Percentiles rank a stretch among this genome's conserved stretches.
Conservation (phyloP, 2,329 filamentous ascomycete species). For the Pestalotiopsis sp. region DNA sequence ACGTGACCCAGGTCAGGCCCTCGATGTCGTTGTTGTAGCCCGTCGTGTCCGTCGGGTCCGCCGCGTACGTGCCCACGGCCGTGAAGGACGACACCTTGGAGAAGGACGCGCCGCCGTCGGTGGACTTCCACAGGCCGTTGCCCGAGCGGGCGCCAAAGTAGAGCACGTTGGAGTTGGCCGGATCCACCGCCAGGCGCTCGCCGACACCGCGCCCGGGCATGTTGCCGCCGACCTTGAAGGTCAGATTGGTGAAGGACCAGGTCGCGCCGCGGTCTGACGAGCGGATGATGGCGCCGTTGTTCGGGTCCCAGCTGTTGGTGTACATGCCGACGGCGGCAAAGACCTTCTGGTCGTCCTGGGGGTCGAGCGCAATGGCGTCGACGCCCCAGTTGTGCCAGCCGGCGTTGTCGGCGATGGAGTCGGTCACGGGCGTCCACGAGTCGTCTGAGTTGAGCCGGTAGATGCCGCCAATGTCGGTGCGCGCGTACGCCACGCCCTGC, state of each 20-base stretch:
- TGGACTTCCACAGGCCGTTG: constrained; percentile 61
- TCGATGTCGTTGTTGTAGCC: constrained; percentile 49
- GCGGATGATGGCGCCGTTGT: constrained; percentile 55
- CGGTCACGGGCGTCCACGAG: constrained; percentile 57
- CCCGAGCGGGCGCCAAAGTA: constrained; percentile 63
- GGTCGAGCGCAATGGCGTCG: constrained; percentile 59
- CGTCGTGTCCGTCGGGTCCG: constrained; percentile 45
- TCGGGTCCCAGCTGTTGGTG: constrained; percentile 62
- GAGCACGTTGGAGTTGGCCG: constrained; percentile 56
- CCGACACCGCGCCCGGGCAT: constrained; percentile 64
- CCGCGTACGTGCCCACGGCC: constrained; percentile 50
- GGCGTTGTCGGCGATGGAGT: constrained; percentile 43
- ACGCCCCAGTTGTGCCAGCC: constrained; percentile 60
- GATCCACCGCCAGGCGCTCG: constrained; percentile 61
- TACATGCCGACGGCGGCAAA: constrained; percentile 60
- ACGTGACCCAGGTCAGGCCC: constrained; percentile 56
- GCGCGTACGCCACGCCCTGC: constrained; percentile 55
- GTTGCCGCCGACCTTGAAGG: constrained; percentile 65
- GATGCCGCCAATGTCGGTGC: constrained; percentile 60
- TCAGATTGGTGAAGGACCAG: constrained; percentile 50
- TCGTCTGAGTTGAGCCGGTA: constrained; percentile 60
- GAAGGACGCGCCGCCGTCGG: constrained; percentile 57
- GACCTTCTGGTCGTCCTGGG: constrained; percentile 52
- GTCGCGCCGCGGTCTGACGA: constrained; percentile 57
- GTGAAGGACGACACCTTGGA: constrained; percentile 54